Evolutionary conservation across 2,329 filamentous ascomycete genomes (phyloP), one percentile per base, ranked within the genome.

Genomic region (Stagonosporopsis vannaccii): DNA sequence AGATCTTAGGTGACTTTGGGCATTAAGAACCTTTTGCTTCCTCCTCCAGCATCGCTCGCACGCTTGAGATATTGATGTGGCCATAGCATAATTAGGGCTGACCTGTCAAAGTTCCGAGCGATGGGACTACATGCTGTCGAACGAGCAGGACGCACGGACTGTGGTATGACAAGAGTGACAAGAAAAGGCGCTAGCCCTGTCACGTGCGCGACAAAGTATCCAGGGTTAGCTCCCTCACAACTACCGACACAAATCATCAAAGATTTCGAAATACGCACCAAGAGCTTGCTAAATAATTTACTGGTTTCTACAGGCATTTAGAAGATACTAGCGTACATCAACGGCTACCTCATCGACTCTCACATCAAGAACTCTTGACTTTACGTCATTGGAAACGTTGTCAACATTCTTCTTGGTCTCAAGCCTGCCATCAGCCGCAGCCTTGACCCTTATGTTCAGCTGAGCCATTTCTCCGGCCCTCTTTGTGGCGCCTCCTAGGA

Each of bases 401-500:
- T 42, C 48, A 3, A 17, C 32, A 13, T 30, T 17, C 11, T 11
- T 22, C n/a, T 39, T 32, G 23, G 20, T 25, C 0, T 23, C 22
- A n/a, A 22, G 19, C 30, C 37, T 44, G n/a, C 1, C 36, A 12
- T 46, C 19, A 22, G 26, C 39, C 32, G 51, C 37, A 17, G 43
- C 51, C 42, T 60, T 58, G 11, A 60, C 58, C n/a, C 58, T 51
- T 39, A 45, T 36, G 6, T 15, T 44, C 4, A 62, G 28, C n/a
- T 58, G 28, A 22, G 47, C 45, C 58, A 60, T 60, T 46, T 72
- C 58, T 7, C 63, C 66, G 32, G 74, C 61, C n/a, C 55, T 65
- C 61, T 75, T 71, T 54, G 73, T 76, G 59, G 76, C 72, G 2
- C 73, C 75, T 3, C 68, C 72, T 46, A 77, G 72, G 30, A 78